Evolutionary conservation across 768 basidiomycete species (phyloP), one percentile per base, ranked within the genome.

Genomic region (Podaxis mareebaensis): DNA sequence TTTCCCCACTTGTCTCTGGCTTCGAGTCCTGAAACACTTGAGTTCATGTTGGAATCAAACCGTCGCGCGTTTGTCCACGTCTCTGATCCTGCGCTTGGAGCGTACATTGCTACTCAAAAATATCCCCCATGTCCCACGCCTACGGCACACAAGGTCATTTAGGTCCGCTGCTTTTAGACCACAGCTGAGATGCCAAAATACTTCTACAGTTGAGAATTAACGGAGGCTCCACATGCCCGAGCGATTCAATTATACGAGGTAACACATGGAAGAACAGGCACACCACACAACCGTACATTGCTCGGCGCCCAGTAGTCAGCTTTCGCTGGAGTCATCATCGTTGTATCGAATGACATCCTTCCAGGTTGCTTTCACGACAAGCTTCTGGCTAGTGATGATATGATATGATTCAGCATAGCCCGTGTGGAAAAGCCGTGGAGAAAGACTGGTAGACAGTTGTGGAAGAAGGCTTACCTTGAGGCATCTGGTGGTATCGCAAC

Each of bases 401-500:
- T 62, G 61, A 48, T 62, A 33, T 62, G 61, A 62, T 62, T 56
- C 17, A 56, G 54, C 61, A 62, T 62, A 62, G 61, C 61, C 61
- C 53, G 28, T 46, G 26, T 39, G 38, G 17, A 44, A 39, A 53
- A 53, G 20, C n/a, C 24, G 36, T 17, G 30, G 49, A 33, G 59
- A 40, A 49, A 24, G 36, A 30, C 28, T 42, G 58, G 38, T 30
- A 26, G 26, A 46, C 52, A 44, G 42, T 46, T 42, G 28, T 33
- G 53, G 40, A 48, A 28, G 44, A 53, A 12, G 22, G 26, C 53
- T 20, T 53, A 62, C 61, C 61, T 55, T 10, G 61, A 62, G 48
- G 61, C 61, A 55, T 62, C 61, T 56, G 61, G n/a, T 56, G 84
- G 84, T 44, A 88, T 71, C 64, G 82, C 78, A 4, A 91, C 79